Base-by-base conservation (phyloP, 2,329 filamentous ascomycete genomes). In the Neopestalotiopsis sp. region DNA sequence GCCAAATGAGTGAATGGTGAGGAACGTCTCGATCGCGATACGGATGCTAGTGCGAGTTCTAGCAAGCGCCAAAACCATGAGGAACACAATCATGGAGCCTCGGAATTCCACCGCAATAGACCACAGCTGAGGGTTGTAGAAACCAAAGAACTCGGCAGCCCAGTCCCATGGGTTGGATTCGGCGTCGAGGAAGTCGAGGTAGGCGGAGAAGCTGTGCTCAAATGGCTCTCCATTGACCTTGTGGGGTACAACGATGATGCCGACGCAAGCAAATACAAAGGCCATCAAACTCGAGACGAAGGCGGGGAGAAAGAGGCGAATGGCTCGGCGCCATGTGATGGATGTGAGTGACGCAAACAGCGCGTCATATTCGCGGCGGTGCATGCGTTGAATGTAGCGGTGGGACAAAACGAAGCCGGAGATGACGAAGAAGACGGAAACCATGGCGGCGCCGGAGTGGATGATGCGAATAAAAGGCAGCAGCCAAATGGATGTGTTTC, bases 371-470 rank as follows among this genome's bases (percentile, higher is more conserved):
- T 78, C 77, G 9, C 72, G 73, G 49, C 72, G 72, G 68, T 76
- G 74, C 76, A 77, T 77, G 14, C 75, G 73, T 68, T 76, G 75
- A 20, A 83, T 71, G 59, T 80, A 81, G 62, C 81, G 81, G 67
- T 80, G 78, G 17, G 79, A 78, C 3, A 83, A 75, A 45, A 82
- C 81, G 69, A 79, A 82, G 30, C 81, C 81, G 7, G 80, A 82
- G 40, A 83, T 81, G 67, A 82, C 79, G 72, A 83, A 82, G 72
- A 83, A 83, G 7, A 83, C 77, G 17, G 79, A 75, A 4, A 83
- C 81, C 79, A 81, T 82, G 28, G 81, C 78, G 20, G 79, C 76
- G 17, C 80, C 80, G 1, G 78, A 79, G 71, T 78, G 79, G 38
- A 81, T 68, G 45, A 83, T 74, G 70, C 81, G 77, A 30, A 83